A percentile compares a stretch with the other conserved stretches of the same genome.
These are phyloP conservation scores for Mrakia hoshinonis DNA, from an alignment of 768 basidiomycete genomes.

Conservation along the genomic window DNA sequence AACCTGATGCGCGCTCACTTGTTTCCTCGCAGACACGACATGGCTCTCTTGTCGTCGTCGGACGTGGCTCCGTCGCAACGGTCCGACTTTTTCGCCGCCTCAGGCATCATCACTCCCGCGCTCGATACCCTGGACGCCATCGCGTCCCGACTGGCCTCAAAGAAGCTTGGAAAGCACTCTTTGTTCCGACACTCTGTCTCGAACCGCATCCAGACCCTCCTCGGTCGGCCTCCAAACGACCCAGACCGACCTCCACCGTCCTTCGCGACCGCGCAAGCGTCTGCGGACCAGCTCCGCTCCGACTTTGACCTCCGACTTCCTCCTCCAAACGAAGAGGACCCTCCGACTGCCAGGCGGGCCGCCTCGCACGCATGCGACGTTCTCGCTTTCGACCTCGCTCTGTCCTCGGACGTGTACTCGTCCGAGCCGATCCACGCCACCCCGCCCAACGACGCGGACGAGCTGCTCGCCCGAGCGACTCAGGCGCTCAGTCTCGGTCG, in stretches of 20 bases:
- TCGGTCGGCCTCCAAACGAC: neutral
- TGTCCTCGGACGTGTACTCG: conserved; percentile 13
- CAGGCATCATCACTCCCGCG: neutral
- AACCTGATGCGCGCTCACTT: neutral
- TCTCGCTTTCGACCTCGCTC: conserved; percentile 22
- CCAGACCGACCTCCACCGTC: neutral
- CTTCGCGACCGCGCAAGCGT: neutral
- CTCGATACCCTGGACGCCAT: neutral
- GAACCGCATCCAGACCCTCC: neutral
- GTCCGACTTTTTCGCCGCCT: conserved; percentile 17
- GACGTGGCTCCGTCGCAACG: neutral
- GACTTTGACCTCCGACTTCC: neutral
- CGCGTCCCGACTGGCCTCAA: neutral
- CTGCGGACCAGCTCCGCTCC: neutral
- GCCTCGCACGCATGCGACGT: conserved; percentile 13
- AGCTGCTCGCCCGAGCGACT: conserved; percentile 26
- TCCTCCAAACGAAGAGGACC: neutral
- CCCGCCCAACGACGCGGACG: neutral
- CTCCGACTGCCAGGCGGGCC: neutral
- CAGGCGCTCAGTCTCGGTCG: conserved; percentile 12
- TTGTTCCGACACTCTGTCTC: conserved; percentile 3
- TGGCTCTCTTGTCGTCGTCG: neutral
- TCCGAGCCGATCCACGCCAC: neutral
- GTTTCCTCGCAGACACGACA: neutral
- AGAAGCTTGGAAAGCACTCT: neutral